A percentile compares a stretch with the other conserved stretches of the same genome.
Evolutionary conservation across 2,329 filamentous ascomycete genomes (phyloP).

Genomic region (Alternaria dauci): DNA sequence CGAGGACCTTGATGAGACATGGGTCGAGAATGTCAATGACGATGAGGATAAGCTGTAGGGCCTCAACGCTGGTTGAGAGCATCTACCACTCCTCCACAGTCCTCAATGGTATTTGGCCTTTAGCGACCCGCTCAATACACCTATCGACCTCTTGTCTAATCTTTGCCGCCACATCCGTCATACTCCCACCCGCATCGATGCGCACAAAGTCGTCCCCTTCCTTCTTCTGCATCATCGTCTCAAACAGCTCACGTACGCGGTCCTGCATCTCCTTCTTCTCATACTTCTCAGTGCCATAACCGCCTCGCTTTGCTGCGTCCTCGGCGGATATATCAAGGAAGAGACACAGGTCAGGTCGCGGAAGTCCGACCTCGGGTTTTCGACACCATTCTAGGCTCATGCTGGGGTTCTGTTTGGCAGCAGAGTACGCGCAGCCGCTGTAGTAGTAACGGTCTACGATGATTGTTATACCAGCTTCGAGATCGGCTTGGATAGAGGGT

Average conservation of each 20-base stretch:
- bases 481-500: slow-evolving; percentile 36
- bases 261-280: slow-evolving; percentile 85
- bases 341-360: slow-evolving; percentile 84
- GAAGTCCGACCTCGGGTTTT: slow-evolving; percentile 83
- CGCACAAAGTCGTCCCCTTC: slow-evolving; percentile 62
- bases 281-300: slow-evolving; percentile 88
- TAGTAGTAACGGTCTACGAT: slow-evolving; percentile 95
- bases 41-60: slow-evolving; percentile 28
- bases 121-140: slow-evolving; percentile 40
- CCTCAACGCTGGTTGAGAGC: background rate
- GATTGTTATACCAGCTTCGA: slow-evolving; percentile 75
- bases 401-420: slow-evolving; percentile 78
- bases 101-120: slow-evolving; percentile 29
- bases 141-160: slow-evolving; percentile 35
- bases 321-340: slow-evolving; percentile 84
- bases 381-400: slow-evolving; percentile 82
- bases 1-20: slow-evolving; percentile 48
- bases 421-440: slow-evolving; percentile 90
- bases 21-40: slow-evolving; percentile 45
- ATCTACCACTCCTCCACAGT: slow-evolving; percentile 43
- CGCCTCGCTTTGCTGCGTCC: slow-evolving; percentile 77
- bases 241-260: slow-evolving; percentile 78
- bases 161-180: slow-evolving; percentile 60
- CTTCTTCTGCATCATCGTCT: slow-evolving; percentile 57
- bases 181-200: slow-evolving; percentile 62